A percentile compares a stretch with the other conserved stretches of the same genome.
Conservation (phyloP, 805 yeast species). For the Starmerella sp. region DNA sequence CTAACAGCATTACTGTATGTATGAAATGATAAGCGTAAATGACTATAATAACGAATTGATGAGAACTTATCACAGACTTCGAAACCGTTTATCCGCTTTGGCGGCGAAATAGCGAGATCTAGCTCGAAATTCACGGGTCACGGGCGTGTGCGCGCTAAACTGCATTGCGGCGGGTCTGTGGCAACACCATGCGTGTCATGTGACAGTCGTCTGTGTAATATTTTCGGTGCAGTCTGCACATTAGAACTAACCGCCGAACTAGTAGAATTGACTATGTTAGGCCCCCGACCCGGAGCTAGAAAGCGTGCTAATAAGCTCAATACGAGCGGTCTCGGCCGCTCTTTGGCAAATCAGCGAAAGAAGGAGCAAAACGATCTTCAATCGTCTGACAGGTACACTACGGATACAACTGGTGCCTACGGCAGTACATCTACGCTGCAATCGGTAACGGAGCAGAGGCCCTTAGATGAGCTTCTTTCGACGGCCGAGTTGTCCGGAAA, state of each 20-base stretch:
- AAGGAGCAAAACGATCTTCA: slow-evolving; percentile 51
- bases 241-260: background rate
- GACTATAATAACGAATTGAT: no score
- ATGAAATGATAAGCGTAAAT: no score
- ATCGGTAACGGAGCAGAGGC: slow-evolving; percentile 89
- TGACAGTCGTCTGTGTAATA: background rate
- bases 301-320: slow-evolving; percentile 47
- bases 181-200: background rate
- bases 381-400: slow-evolving; percentile 70
- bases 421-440: slow-evolving; percentile 68
- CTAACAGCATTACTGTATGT: no score
- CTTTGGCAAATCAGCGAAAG: slow-evolving; percentile 63
- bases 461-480: slow-evolving; percentile 85
- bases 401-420: slow-evolving; percentile 45
- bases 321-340: slow-evolving; percentile 72
- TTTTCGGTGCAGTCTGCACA: background rate
- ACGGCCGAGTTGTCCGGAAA: slow-evolving; percentile 95
- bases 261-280: slow-evolving; percentile 36
- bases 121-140: no score
- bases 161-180: background rate
- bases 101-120: no score
- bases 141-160: no score
- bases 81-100: no score
- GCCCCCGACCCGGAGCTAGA: slow-evolving; percentile 83
- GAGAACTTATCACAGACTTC: no score